Percentiles rank a stretch among this genome's conserved stretches.
phyloP scores from a whole-genome alignment of 2,329 filamentous ascomycete genomes.

The Scorias spongiosa region DNA sequence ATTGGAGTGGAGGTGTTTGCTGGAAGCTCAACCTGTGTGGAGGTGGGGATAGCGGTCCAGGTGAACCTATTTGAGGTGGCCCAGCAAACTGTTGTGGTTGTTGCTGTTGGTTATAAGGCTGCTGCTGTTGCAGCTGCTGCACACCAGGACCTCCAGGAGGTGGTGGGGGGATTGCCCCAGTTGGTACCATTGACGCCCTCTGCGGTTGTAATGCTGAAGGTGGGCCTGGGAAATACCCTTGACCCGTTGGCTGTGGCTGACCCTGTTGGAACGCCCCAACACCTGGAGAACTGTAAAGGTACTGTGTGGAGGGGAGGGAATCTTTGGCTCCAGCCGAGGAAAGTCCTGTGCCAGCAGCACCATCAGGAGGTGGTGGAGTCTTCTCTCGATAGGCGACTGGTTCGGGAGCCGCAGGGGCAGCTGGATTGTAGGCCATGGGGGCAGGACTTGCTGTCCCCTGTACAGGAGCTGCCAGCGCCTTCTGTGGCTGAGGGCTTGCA shows the following conservation, averaged over 20 bases:
- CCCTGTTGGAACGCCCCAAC: not conserved
- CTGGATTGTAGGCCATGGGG: slow-evolving; percentile 65
- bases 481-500: slow-evolving; percentile 17
- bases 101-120: slow-evolving; percentile 3
- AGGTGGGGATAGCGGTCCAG: slow-evolving; percentile 9
- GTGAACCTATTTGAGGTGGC: slow-evolving; percentile 2
- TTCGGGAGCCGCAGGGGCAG: slow-evolving; percentile 61
- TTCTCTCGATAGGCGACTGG: slow-evolving; percentile 59
- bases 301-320: slow-evolving; percentile 10
- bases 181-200: not conserved
- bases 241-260: slow-evolving; percentile 13
- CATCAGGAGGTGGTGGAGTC: slow-evolving; percentile 61
- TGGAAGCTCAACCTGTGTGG: slow-evolving; percentile 20
- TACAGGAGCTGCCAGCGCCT: slow-evolving; percentile 24
- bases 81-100: slow-evolving; percentile 6
- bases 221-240: slow-evolving; percentile 27
- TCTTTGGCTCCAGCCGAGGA: slow-evolving; percentile 25
- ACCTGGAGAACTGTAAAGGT: slow-evolving; percentile 9
- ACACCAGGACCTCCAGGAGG: slow-evolving; percentile 6
- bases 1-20: slow-evolving; percentile 9
- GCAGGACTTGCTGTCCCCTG: not conserved
- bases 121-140: slow-evolving; percentile 2
- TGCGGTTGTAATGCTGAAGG: slow-evolving; percentile 15
- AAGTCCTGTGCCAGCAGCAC: slow-evolving; percentile 33
- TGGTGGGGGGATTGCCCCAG: slow-evolving; percentile 3